Evolutionary conservation across 2,329 filamentous ascomycete genomes (phyloP).

Genomic region (Coniochaeta pulveracea): DNA sequence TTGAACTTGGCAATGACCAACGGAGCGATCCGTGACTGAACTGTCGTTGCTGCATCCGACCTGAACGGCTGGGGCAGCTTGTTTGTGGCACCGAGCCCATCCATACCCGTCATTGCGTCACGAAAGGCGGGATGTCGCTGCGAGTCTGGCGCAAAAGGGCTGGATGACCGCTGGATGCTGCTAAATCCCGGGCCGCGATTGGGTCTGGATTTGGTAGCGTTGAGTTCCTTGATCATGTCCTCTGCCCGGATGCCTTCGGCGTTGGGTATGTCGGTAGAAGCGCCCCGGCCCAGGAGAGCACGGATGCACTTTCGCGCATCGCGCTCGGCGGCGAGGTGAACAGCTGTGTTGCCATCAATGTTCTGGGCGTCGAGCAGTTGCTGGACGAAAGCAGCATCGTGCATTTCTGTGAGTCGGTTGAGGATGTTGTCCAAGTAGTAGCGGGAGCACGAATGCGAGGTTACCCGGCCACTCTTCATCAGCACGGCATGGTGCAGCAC

Average conservation of each 20-base stretch:
- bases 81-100: conserved; percentile 16
- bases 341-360: conserved; percentile 76
- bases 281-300: conserved; percentile 66
- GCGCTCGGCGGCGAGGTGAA: conserved; percentile 64
- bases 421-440: conserved; percentile 92
- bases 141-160: conserved; percentile 52
- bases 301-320: conserved; percentile 86
- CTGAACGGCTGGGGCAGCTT: conserved; percentile 33
- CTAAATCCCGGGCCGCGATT: conserved; percentile 27
- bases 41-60: conserved; percentile 55
- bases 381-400: conserved; percentile 66
- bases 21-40: conserved; percentile 58
- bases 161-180: conserved; percentile 57
- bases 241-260: conserved; percentile 73
- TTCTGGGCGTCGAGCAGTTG: conserved; percentile 74
- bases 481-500: conserved; percentile 92
- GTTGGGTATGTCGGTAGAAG: conserved; percentile 74
- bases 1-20: conserved; percentile 63
- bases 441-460: conserved; percentile 77
- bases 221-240: conserved; percentile 67
- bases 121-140: conserved; percentile 43
- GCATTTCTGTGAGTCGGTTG: conserved; percentile 71
- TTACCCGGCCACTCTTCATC: conserved; percentile 69
- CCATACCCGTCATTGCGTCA: conserved; percentile 30
- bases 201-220: conserved; percentile 49